These are phyloP conservation scores for Ceratocystis ficicola DNA, from an alignment of 2,329 filamentous ascomycete species.

Conservation along the genomic window DNA sequence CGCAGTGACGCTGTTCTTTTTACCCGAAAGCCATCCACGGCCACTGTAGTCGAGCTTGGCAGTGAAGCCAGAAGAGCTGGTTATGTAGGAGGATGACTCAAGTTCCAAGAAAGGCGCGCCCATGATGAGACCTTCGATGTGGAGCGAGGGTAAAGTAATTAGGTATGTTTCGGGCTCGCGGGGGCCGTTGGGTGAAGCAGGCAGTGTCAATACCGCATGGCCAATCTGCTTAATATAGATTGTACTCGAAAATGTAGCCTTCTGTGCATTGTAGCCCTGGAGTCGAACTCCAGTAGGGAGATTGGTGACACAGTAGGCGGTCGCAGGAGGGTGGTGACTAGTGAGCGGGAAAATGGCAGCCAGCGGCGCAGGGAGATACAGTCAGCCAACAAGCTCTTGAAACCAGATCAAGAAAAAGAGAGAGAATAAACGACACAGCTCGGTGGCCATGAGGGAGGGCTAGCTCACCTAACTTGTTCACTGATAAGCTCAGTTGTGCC, in stretches of 20 bases:
- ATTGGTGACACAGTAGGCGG: conserved; percentile 88
- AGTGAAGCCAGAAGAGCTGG: conserved; percentile 74
- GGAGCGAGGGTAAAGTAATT: conserved; percentile 79
- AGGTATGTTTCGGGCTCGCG: conserved; percentile 57
- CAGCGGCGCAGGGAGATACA: background rate
- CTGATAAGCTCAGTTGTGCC: conserved; percentile 79
- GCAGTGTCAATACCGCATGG: conserved; percentile 70
- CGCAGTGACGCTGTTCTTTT: conserved; percentile 84
- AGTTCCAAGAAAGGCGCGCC: conserved; percentile 83
- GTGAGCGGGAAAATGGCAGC: background rate
- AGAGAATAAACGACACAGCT: background rate
- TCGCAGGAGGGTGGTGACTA: conserved; percentile 85
- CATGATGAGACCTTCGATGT: conserved; percentile 86
- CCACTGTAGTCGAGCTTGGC: conserved; percentile 87
- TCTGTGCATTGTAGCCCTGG: conserved; percentile 92
- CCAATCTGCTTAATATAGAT: conserved; percentile 94
- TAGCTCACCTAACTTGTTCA: conserved; percentile 69
- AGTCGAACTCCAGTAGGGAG: conserved; percentile 63
- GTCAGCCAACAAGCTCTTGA: background rate
- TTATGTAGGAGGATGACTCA: conserved; percentile 72
- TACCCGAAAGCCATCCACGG: conserved; percentile 87
- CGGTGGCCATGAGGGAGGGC: background rate
- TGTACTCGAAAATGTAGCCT: conserved; percentile 84
- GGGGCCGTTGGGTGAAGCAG: conserved; percentile 31
- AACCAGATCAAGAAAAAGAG: background rate